Conservation (phyloP, 2,329 filamentous ascomycete species). For the Sordariomycetes sp. region DNA sequence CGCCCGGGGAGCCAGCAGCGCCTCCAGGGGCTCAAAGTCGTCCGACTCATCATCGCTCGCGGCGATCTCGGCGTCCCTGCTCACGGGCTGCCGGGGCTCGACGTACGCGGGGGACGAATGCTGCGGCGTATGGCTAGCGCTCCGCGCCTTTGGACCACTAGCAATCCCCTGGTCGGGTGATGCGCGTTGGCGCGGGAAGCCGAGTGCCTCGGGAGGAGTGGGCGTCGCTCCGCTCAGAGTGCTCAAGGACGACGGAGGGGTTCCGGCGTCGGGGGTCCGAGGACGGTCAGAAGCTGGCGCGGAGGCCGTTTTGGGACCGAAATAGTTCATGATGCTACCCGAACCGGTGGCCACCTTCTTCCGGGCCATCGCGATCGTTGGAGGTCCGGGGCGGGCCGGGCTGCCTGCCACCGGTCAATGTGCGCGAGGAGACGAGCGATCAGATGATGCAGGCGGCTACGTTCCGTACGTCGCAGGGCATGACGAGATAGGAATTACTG, state of each 20-base stretch:
- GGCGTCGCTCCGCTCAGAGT: not conserved
- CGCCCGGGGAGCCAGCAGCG: not conserved
- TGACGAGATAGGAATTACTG: not conserved
- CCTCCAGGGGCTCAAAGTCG: constrained; percentile 2
- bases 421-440: not conserved
- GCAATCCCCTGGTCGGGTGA: not conserved
- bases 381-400: not conserved
- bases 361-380: not conserved
- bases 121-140: not conserved
- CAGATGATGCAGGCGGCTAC: not conserved
- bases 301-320: not conserved
- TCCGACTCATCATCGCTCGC: constrained; percentile 5
- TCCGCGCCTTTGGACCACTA: not conserved
- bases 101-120: not conserved
- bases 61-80: constrained; percentile 2
- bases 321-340: not conserved
- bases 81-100: not conserved
- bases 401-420: not conserved
- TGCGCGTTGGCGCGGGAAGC: not conserved
- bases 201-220: not conserved
- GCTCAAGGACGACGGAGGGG: not conserved
- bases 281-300: not conserved
- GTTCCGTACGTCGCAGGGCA: not conserved
- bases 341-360: not conserved
- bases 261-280: not conserved